These are phyloP conservation scores for Pleurostoma richardsiae DNA, from an alignment of 2,329 filamentous ascomycete genomes.

Conservation along the genomic window DNA sequence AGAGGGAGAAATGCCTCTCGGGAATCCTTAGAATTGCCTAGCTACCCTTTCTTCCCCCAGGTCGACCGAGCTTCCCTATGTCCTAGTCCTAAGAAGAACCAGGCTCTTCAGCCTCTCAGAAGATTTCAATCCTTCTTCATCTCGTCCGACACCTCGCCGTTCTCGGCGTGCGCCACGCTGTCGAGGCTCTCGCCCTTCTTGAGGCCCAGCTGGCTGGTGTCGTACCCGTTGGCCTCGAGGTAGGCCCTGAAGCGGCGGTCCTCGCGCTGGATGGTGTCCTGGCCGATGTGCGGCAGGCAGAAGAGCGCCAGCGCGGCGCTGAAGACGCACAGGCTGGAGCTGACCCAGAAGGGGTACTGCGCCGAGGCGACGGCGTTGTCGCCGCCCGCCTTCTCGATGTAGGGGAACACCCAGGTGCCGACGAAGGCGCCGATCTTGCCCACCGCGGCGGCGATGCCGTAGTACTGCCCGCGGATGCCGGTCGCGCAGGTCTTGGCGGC, in stretches of 20 bases:
- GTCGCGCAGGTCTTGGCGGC: conserved; percentile 87
- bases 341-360: conserved; percentile 90
- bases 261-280: conserved; percentile 79
- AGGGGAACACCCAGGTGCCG: conserved; percentile 76
- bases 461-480: conserved; percentile 76
- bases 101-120: no score
- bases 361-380: conserved; percentile 51
- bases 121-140: neutral
- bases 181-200: conserved; percentile 26
- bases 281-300: conserved; percentile 69
- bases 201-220: conserved; percentile 53
- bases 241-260: conserved; percentile 72
- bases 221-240: conserved; percentile 70
- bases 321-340: conserved; percentile 69
- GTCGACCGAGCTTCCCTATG: no score
- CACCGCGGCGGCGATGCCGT: conserved; percentile 65
- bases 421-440: conserved; percentile 82
- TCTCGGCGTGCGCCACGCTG: neutral
- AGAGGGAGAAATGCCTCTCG: no score
- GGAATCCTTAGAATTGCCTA: no score
- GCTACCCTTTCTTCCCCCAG: no score
- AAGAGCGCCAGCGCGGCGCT: conserved; percentile 62
- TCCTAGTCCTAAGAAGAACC: no score
- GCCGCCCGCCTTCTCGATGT: conserved; percentile 60
- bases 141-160: neutral